phyloP scores from a whole-genome alignment of 202 grass and related monocot species.

The Brachypodium distachyon region DNA sequence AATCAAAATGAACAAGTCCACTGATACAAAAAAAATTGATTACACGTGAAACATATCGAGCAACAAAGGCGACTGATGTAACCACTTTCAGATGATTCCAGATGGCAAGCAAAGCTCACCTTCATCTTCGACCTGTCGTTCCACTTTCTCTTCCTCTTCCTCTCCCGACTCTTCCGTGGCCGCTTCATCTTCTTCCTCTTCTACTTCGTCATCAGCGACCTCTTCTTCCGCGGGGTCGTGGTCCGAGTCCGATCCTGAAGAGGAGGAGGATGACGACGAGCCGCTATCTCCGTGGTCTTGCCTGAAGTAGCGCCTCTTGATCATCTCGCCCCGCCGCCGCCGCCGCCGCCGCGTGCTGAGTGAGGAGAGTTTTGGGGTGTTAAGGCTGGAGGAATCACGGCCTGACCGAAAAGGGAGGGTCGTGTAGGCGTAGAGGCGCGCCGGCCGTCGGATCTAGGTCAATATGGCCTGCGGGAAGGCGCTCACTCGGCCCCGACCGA shows the following conservation, averaged over 20 bases:
- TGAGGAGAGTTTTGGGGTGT: neutral
- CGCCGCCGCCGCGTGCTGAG: neutral
- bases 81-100: neutral
- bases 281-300: constrained; percentile 50
- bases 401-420: neutral
- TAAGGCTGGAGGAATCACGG: neutral
- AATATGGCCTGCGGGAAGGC: too few relatives aligned
- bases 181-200: constrained; percentile 2
- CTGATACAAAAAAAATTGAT: neutral
- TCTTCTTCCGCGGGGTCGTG: neutral
- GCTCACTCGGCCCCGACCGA: too few relatives aligned
- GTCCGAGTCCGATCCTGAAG: constrained; percentile 33
- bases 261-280: constrained; percentile 34
- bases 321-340: constrained; percentile 31
- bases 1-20: neutral
- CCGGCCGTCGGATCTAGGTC: neutral
- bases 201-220: constrained; percentile 26
- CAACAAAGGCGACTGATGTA: neutral
- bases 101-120: neutral
- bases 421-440: neutral
- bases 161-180: constrained; percentile 22
- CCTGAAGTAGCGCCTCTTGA: constrained; percentile 74
- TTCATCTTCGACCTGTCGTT: neutral
- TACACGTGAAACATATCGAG: neutral
- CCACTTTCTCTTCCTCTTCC: constrained; percentile 11